These are phyloP conservation scores for Kluyveromyces sp. DNA, from an alignment of 1,139 yeast genomes.

Conservation along the genomic window DNA sequence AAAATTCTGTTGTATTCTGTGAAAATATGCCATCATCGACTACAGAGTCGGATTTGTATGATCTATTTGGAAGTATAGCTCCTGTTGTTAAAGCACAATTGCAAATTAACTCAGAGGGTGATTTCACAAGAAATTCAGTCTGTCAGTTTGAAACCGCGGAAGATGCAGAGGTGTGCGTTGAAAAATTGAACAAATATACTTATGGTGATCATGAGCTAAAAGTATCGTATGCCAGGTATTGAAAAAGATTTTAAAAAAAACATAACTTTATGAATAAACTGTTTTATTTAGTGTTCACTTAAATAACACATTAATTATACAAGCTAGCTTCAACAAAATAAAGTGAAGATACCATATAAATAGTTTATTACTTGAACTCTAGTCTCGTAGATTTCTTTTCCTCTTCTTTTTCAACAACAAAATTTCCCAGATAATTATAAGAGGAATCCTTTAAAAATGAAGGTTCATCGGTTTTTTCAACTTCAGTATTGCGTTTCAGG, in stretches of 20 bases:
- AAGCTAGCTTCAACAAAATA: background rate
- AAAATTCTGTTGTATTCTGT: constrained; percentile 58
- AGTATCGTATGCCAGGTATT: constrained; percentile 51
- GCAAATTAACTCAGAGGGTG: constrained; percentile 55
- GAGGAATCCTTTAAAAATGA: constrained; percentile 10
- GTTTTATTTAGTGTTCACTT: background rate
- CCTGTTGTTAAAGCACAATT: constrained; percentile 71
- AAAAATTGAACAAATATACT: constrained; percentile 65
- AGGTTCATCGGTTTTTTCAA: constrained; percentile 1
- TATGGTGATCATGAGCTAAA: constrained; percentile 75
- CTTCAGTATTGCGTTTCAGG: background rate
- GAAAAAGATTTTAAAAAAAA: background rate
- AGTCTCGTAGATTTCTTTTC: constrained; percentile 13
- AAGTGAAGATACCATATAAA: background rate
- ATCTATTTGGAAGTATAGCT: constrained; percentile 82
- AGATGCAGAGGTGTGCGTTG: constrained; percentile 67
- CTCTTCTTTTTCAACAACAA: constrained; percentile 8
- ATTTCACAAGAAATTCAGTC: constrained; percentile 78
- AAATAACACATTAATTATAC: background rate
- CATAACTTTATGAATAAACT: background rate
- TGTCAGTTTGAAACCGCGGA: constrained; percentile 66
- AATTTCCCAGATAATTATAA: constrained; percentile 13
- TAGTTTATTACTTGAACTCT: constrained; percentile 4
- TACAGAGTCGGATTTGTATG: constrained; percentile 73
- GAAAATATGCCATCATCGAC: constrained; percentile 86